Evolutionary conservation across 305 asterid genomes (phyloP).

Genomic region (Fraxinus baroniana): DNA sequence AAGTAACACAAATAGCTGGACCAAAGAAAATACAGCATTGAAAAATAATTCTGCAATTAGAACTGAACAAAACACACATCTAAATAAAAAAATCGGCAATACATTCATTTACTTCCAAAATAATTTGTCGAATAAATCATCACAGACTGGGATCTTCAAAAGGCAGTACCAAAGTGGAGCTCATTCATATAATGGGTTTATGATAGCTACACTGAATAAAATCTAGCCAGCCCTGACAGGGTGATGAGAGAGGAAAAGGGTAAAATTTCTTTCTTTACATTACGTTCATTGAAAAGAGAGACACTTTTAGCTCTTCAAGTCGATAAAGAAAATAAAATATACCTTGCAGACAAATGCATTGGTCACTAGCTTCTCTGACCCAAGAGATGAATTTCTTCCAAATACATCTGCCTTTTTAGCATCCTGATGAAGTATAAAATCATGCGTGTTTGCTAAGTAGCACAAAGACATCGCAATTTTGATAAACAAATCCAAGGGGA

Average conservation of each 20-base stretch:
- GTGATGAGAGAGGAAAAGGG: not conserved
- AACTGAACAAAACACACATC: not conserved
- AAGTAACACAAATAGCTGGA: not conserved
- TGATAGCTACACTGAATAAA: not conserved
- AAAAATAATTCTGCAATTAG: not conserved
- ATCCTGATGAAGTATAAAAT: conserved; percentile 32
- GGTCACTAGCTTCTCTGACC: conserved; percentile 51
- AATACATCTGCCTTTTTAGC: conserved; percentile 33
- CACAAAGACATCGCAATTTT: not conserved
- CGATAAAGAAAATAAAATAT: conserved; percentile 19
- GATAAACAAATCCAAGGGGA: not conserved
- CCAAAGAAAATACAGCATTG: not conserved
- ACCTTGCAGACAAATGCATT: conserved; percentile 74
- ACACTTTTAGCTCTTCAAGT: not conserved
- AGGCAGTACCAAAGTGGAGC: not conserved
- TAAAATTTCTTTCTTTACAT: not conserved
- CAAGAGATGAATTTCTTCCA: conserved; percentile 34
- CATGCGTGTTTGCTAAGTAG: not conserved
- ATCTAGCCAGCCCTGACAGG: not conserved
- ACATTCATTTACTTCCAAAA: not conserved
- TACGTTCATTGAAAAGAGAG: not conserved
- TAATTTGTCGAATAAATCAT: not conserved
- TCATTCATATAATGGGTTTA: not conserved
- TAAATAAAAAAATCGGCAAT: not conserved
- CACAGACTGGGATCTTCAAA: not conserved